Conservation (phyloP, 805 yeast genomes). For the Candida stauntonica region DNA sequence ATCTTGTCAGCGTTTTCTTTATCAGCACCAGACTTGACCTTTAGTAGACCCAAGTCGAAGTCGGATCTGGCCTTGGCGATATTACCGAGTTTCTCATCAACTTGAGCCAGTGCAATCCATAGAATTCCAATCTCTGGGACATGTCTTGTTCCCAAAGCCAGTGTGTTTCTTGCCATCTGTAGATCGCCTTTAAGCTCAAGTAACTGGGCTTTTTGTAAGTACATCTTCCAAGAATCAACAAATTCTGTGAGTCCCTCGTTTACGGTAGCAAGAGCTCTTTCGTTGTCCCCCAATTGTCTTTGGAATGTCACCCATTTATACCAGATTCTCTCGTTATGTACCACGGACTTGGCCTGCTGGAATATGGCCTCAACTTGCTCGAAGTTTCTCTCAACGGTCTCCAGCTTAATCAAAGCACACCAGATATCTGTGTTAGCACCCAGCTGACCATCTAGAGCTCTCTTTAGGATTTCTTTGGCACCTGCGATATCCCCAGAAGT, state of each 20-base stretch:
- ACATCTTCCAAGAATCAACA: slow-evolving; percentile 48
- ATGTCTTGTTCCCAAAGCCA: slow-evolving; percentile 44
- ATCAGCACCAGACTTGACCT: slow-evolving; percentile 1
- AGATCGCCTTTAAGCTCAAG: slow-evolving; percentile 29
- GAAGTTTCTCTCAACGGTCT: slow-evolving; percentile 37
- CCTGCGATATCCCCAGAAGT: slow-evolving; percentile 38
- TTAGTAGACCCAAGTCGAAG: slow-evolving; percentile 60
- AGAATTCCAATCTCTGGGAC: slow-evolving; percentile 42
- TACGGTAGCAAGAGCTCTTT: slow-evolving; percentile 37
- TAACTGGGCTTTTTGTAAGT: slow-evolving; percentile 62
- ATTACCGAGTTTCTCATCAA: slow-evolving; percentile 39
- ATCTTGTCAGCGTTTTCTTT: slow-evolving; percentile 47
- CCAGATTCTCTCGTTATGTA: slow-evolving; percentile 50
- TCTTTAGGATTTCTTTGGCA: slow-evolving; percentile 50
- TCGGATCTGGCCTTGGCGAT: slow-evolving; percentile 63
- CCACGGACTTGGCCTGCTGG: slow-evolving; percentile 33
- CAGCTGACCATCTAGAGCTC: slow-evolving; percentile 38
- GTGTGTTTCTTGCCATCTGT: slow-evolving; percentile 43
- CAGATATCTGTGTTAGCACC: slow-evolving; percentile 53
- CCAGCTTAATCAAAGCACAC: slow-evolving; percentile 70
- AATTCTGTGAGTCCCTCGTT: slow-evolving; percentile 45
- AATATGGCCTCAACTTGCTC: slow-evolving; percentile 35
- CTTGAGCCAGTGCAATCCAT: slow-evolving; percentile 50
- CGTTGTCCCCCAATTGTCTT: slow-evolving; percentile 34
- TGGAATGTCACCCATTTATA: slow-evolving; percentile 52